These are phyloP conservation scores for Silene uniflora DNA, from an alignment of 148 eudicot species.

Conservation along the genomic window DNA sequence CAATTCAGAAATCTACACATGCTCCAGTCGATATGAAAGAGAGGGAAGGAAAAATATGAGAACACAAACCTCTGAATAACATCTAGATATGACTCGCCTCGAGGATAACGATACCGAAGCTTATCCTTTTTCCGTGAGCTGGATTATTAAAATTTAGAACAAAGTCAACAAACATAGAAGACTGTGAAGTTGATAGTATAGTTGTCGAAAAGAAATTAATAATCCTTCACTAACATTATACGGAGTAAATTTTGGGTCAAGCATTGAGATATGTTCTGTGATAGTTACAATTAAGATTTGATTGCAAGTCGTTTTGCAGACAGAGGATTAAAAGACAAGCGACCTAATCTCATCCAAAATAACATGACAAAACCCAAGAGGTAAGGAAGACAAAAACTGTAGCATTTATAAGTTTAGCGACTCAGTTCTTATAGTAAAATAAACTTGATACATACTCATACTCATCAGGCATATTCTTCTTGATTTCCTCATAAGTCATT, in stretches of 20 bases:
- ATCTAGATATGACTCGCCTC: constrained; percentile 98
- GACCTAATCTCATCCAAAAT: not conserved
- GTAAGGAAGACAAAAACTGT: not conserved
- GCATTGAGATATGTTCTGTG: not conserved
- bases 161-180: not conserved
- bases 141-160: constrained; percentile 12
- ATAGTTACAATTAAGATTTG: not conserved
- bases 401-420: not conserved
- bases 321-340: not conserved
- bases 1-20: no score
- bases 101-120: constrained; percentile 93
- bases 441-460: constrained; percentile 57
- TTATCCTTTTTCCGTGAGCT: constrained; percentile 94
- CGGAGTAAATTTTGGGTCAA: not conserved
- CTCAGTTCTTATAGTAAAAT: not conserved
- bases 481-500: constrained; percentile 87
- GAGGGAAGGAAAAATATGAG: not conserved
- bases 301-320: not conserved
- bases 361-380: not conserved
- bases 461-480: constrained; percentile 96
- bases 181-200: not conserved
- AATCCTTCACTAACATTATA: not conserved
- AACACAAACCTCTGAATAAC: constrained; percentile 84
- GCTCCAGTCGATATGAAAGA: not conserved
- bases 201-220: not conserved